Base-by-base conservation (phyloP, 2,329 filamentous ascomycete genomes). In the Aspergillus sp. region DNA sequence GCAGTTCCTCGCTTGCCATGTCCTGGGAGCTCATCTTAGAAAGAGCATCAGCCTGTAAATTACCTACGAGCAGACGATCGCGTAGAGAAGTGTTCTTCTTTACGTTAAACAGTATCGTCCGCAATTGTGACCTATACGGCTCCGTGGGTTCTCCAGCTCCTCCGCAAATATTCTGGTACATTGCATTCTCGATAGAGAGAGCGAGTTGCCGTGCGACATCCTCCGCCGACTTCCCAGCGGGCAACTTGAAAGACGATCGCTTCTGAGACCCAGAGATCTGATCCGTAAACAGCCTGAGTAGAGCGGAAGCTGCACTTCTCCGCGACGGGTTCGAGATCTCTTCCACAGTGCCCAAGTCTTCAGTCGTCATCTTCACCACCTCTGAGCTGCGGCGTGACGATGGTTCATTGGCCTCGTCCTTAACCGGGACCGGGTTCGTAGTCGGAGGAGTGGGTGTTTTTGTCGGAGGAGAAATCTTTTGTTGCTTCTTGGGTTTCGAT, bases 11-110 rank as follows among this genome's bases (percentile, higher is more conserved):
- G 58, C 91, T 96, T 1, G 92, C 92, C 82, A 99, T 91, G 70
- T 97, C 91, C 71, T 95, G 90, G 1, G 90, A 86, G 14, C 87
- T 88, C 95, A 99, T 97, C 55, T 85, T 85, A n/a, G 91, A 90
- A 50, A 99, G 82, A 58, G 87, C 86, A n/a, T 88, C 81, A 0
- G 94, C 87, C 6, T 88, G 86, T 39, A 97, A 80, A 32, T 83
- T 86, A 55, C 87, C 85, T 62, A 85, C 85, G n/a, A 98, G 80
- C 55, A 99, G 80, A 46, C 89, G 86, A 69, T 88, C 85, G 55
- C 90, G 86, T 49, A 99, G 81, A 66, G 92, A 87, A 56, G 87
- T 78, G 74, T 99, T 99, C 71, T 88, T 89, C 82, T 96, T 96
- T 61, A 97, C 81, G 77, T 98, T 98, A 77, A 91, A 90, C 52